Base-by-base conservation (phyloP, 345 rosid genomes). In the Xanthoceras sorbifolium region DNA sequence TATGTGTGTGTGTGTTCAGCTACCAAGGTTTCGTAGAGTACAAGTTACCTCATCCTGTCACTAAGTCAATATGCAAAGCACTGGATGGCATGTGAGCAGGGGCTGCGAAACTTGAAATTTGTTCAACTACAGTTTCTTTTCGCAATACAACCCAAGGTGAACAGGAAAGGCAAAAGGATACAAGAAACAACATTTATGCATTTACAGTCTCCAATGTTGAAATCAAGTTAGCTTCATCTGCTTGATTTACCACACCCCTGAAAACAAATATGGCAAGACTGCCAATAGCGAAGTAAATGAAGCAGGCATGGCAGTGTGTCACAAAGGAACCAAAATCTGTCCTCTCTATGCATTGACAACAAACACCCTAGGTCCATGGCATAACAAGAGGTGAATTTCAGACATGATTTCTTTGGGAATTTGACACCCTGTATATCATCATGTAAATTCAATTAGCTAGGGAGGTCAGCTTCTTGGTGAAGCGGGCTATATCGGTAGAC, bases 291-390 rank as follows among this genome's bases (percentile, higher is more conserved):
- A 80, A 78, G 77, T 80, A 69, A 61, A 82, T 78, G 74, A 82
- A 82, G 76, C 85, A 83, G 69, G 80, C 81, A 28, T 67, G 77
- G 77, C 71, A 63, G 62, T 82, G 86, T 36, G 83, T 86, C 64
- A 64, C 75, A 29, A 72, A 80, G 2, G 83, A 84, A 36, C 82
- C 81, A 64, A 81, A 78, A 74, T 82, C 82, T 7, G 67, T 84
- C 44, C 78, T 80, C 60, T 64, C 84, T 1, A 72, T 76, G 70
- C 86, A 82, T 71, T 78, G 84, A 77, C 82, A 77, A 48, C 55
- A 78, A 31, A 36, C 66, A 34, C n/a, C n/a, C n/a, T n/a, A n/a
- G n/a, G n/a, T n/a, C 7, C 32, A 31, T 0, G n/a, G 54, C 26
- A 36, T 1, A 36, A 36, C 40, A 55, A 57, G 50, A 66, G 66